phyloP scores from a whole-genome alignment of 768 basidiomycete genomes.

The Auricularia heimuer region DNA sequence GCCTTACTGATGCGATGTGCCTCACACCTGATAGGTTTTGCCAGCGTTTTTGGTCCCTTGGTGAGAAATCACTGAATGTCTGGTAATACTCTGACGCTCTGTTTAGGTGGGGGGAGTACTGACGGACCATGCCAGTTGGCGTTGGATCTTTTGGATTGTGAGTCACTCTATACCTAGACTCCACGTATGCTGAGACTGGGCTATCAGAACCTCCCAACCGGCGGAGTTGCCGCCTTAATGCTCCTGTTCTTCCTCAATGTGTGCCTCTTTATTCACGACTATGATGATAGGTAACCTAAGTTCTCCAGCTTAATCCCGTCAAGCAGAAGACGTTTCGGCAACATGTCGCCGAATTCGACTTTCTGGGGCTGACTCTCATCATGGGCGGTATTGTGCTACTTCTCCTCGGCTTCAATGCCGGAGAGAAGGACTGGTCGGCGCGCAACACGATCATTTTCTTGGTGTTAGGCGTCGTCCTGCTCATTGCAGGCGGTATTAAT shows the following conservation, averaged over 20 bases:
- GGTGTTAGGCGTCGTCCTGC: conserved; percentile 23
- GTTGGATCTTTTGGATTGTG: conserved; percentile 15
- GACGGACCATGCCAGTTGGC: conserved; percentile 12
- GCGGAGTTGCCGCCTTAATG: conserved; percentile 27
- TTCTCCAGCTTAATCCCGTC: conserved; percentile 26
- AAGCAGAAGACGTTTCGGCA: conserved; percentile 24
- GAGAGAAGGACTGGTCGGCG: conserved; percentile 23
- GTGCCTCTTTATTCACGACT: not conserved
- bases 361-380: conserved; percentile 26
- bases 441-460: conserved; percentile 26
- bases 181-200: not conserved
- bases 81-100: not conserved
- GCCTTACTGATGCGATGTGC: no score
- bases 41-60: not conserved
- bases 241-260: conserved; percentile 63
- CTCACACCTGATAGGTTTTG: conserved; percentile 15
- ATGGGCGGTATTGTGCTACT: conserved; percentile 28
- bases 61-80: no score
- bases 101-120: conserved; percentile 8
- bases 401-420: conserved; percentile 29
- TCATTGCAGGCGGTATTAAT: conserved; percentile 23
- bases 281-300: conserved; percentile 10
- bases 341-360: conserved; percentile 29
- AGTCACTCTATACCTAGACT: not conserved
- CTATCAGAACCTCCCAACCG: conserved; percentile 13